Evolutionary conservation across 352 stramenopile species (phyloP), one percentile per base, ranked within the genome.

Genomic region (Globisporangium carolinianum): DNA sequence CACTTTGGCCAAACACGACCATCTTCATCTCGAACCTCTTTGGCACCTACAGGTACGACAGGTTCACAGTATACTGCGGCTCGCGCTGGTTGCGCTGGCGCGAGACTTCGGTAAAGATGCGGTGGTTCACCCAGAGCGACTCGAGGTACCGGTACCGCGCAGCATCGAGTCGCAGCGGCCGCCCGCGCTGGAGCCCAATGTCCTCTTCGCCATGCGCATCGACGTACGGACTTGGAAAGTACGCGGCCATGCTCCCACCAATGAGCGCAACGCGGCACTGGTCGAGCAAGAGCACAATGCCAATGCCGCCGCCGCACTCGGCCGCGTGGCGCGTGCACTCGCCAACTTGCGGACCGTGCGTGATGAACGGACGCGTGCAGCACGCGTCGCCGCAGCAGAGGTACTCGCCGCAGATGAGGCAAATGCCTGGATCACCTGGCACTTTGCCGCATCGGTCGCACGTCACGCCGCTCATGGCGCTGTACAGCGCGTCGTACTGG

Each of bases 401-500:
- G 46, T 77, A 89, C 61, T 89, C 75, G 18, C 86, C 86, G 54
- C 86, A 95, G 53, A 95, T 71, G n/a, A 95, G 69, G 51, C 86
- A 95, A 6, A 95, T 57, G 0, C 75, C 86, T 0, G 84, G 81
- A 35, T 95, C 86, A 11, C 75, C 79, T 51, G 85, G 85, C 10
- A 77, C 65, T 42, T 76, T 79, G 1, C 84, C 62, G 55, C 85
- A 95, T 46, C 82, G 76, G 6, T 71, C 76, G 58, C 85, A 95
- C 58, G 81, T 86, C 4, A 72, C 66, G 1, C 78, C 81, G 9
- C 77, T 75, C 66, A 93, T 76, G 47, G 79, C 66, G 45, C 78
- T 88, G 66, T 95, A 95, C 24, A 95, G 71, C 51, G 89, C 83
- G 58, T 95, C 86, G 66, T 91, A 95, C 61, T 95, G 86, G 18